Evolutionary conservation across 257 asterid genomes (phyloP).

Genomic region (Solanum rostratum): DNA sequence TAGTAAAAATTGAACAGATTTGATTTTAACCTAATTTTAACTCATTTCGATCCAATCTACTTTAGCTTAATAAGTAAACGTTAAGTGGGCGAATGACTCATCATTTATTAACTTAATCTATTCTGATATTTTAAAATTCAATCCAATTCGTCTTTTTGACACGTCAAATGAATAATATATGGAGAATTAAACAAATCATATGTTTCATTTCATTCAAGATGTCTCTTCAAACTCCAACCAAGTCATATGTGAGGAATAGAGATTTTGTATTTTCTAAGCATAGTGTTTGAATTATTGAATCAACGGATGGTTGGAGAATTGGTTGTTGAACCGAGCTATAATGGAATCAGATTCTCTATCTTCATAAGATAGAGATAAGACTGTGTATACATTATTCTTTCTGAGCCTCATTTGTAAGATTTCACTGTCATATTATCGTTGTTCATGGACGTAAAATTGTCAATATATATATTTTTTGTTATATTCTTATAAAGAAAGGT

Average conservation of each 20-base stretch:
- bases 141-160: neutral
- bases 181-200: neutral
- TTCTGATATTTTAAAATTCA: too few species aligned
- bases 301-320: neutral
- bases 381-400: rapidly evolving
- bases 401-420: neutral
- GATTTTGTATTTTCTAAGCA: neutral
- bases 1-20: too few species aligned
- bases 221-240: neutral
- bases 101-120: too few species aligned
- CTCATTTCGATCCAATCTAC: too few species aligned
- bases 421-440: neutral
- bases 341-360: neutral
- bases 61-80: too few species aligned
- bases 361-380: neutral
- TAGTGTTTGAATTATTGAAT: neutral
- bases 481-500: neutral
- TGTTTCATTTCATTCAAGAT: neutral
- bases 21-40: too few species aligned
- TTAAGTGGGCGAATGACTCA: too few species aligned
- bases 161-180: too few species aligned
- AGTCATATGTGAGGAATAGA: neutral
- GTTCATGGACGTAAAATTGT: neutral
- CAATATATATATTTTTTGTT: neutral
- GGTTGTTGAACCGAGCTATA: neutral